Conservation (phyloP, 2,329 filamentous ascomycete genomes). For the Kalaharituber pfeilii region DNA sequence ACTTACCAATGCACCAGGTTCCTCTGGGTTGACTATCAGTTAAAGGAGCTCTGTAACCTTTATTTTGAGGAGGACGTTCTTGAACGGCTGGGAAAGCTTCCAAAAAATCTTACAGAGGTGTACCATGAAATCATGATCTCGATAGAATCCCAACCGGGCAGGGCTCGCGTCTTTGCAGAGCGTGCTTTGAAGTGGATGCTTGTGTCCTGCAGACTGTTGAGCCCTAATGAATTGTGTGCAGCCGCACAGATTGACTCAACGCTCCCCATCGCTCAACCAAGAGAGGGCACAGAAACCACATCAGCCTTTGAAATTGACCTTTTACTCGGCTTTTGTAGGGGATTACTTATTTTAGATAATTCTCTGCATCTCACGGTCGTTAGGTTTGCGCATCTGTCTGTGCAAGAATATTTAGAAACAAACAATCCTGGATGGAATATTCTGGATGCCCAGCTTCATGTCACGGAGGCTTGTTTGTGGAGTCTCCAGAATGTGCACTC, state of each 20-base stretch:
- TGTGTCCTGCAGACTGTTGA: conserved; percentile 6
- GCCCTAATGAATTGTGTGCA: conserved; percentile 1
- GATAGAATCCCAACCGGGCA: not conserved
- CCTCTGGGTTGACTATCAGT: conserved; percentile 7
- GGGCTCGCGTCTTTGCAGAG: not conserved
- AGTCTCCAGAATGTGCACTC: not conserved
- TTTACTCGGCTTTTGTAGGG: not conserved
- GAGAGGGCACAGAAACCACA: no score
- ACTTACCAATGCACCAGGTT: conserved; percentile 2
- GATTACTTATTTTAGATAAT: not conserved
- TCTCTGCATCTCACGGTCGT: conserved; percentile 7
- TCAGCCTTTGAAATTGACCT: not conserved
- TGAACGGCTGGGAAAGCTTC: not conserved
- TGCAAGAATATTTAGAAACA: conserved; percentile 13
- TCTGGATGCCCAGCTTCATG: not conserved
- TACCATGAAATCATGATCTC: not conserved
- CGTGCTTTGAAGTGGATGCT: conserved; percentile 14
- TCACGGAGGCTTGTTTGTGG: not conserved
- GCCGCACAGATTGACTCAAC: not conserved
- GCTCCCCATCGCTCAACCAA: not conserved
- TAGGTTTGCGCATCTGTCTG: conserved; percentile 19
- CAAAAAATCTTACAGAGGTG: not conserved
- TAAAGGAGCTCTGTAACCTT: conserved; percentile 9
- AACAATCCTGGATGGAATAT: not conserved
- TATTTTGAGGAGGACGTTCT: not conserved